Evolutionary conservation across 2,329 filamentous ascomycete species (phyloP).

Genomic region (Samsoniella hepiali): DNA sequence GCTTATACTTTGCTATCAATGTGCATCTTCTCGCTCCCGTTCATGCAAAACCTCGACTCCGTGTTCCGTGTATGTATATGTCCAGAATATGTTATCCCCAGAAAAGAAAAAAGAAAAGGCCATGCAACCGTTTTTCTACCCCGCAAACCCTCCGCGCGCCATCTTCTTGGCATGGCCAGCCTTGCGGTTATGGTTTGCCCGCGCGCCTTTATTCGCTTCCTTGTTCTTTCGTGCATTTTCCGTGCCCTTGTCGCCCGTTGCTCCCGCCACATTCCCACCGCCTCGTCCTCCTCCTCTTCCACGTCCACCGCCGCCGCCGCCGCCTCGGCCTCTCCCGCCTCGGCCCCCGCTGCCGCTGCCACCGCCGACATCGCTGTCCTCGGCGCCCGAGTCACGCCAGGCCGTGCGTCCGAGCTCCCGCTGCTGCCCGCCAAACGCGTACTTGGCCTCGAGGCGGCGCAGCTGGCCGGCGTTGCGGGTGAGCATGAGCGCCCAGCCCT

Average conservation of each 20-base stretch:
- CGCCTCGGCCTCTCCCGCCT: constrained; percentile 46
- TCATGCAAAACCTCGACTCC: background rate
- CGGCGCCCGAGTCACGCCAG: constrained; percentile 59
- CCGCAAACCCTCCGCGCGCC: constrained; percentile 46
- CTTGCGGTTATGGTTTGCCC: constrained; percentile 82
- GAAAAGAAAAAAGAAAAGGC: background rate
- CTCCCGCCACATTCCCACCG: constrained; percentile 60
- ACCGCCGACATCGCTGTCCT: constrained; percentile 51
- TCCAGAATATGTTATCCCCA: background rate
- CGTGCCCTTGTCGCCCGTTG: constrained; percentile 66
- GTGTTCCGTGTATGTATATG: background rate
- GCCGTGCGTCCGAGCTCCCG: constrained; percentile 61
- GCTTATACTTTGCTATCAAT: background rate
- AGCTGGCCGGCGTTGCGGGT: constrained; percentile 66
- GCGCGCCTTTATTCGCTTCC: constrained; percentile 75
- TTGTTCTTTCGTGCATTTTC: constrained; percentile 70
- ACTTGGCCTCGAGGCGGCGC: constrained; percentile 67
- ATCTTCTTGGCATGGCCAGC: constrained; percentile 67
- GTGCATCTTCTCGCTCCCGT: background rate
- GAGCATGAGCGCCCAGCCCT: constrained; percentile 92
- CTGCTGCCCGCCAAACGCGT: constrained; percentile 66
- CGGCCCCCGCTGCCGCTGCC: constrained; percentile 36
- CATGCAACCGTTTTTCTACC: background rate
- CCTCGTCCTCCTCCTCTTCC: constrained; percentile 50
- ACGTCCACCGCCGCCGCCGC: constrained; percentile 42